Evolutionary conservation across 768 basidiomycete genomes (phyloP).

Genomic region (Termitomyces eurrhizus): DNA sequence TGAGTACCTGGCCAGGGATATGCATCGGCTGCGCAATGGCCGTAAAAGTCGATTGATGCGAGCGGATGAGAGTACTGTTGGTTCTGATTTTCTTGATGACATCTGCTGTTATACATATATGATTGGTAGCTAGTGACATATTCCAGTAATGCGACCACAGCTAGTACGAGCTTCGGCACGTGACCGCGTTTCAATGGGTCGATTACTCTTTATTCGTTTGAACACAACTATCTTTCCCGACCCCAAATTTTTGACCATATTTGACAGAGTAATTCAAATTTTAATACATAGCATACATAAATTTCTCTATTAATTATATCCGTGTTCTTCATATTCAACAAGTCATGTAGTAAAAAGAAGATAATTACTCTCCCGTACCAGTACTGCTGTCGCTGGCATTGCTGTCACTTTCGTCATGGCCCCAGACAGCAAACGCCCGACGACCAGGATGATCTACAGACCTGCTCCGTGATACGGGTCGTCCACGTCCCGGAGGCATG

Average conservation of each 20-base stretch:
- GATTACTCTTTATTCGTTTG: too few relatives aligned
- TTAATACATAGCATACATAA: neutral
- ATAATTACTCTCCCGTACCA: conserved; percentile 6
- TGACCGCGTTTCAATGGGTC: neutral
- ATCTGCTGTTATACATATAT: neutral
- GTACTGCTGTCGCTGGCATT: conserved; percentile 70
- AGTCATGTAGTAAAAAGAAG: neutral
- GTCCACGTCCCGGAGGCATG: conserved; percentile 25
- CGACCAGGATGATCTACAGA: conserved; percentile 37
- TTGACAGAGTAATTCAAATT: neutral
- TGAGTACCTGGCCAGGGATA: conserved; percentile 15
- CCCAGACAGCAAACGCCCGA: conserved; percentile 81
- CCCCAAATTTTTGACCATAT: too few relatives aligned
- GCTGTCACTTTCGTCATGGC: conserved; percentile 86
- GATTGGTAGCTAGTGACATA: too few relatives aligned
- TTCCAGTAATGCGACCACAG: too few relatives aligned
- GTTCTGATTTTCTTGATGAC: conserved; percentile 9
- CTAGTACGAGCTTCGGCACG: neutral
- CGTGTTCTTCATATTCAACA: neutral
- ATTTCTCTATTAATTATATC: neutral
- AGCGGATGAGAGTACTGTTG: conserved; percentile 13
- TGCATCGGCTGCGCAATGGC: conserved; percentile 21
- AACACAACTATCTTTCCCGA: too few relatives aligned
- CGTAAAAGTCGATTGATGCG: conserved; percentile 22
- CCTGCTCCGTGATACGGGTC: conserved; percentile 29